Percentiles rank a stretch among this genome's conserved stretches.
These are phyloP conservation scores for Schizochytrium sp. DNA, from an alignment of 108 stramenopile species.

Conservation along the genomic window DNA sequence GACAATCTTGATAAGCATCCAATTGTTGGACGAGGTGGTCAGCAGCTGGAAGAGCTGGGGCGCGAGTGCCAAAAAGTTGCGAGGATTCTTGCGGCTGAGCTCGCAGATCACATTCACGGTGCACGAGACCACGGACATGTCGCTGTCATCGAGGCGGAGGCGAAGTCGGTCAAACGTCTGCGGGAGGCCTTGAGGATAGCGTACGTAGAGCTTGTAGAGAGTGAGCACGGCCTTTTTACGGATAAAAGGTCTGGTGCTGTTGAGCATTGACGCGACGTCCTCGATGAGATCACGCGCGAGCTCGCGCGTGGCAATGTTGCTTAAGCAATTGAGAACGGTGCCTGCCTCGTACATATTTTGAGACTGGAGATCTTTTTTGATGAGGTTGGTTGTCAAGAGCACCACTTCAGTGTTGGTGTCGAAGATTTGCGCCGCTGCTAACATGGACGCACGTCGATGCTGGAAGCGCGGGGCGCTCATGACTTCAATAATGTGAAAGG, in stretches of 20 bases:
- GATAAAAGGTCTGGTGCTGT: slow-evolving; percentile 79
- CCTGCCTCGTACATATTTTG: slow-evolving; percentile 84
- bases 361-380: slow-evolving; percentile 88
- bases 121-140: slow-evolving; percentile 82
- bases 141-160: slow-evolving; percentile 72
- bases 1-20: slow-evolving; percentile 99
- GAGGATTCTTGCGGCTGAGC: slow-evolving; percentile 88
- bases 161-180: slow-evolving; percentile 86
- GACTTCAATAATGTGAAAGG: slow-evolving; percentile 85
- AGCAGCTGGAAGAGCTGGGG: slow-evolving; percentile 92
- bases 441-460: slow-evolving; percentile 85
- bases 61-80: slow-evolving; percentile 90
- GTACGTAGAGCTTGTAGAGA: slow-evolving; percentile 89
- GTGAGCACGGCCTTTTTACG: slow-evolving; percentile 92
- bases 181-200: slow-evolving; percentile 97
- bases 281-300: slow-evolving; percentile 79
- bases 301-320: slow-evolving; percentile 92
- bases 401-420: slow-evolving; percentile 88
- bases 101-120: slow-evolving; percentile 98
- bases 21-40: slow-evolving; percentile 88
- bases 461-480: slow-evolving; percentile 86
- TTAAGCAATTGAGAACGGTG: slow-evolving; percentile 87
- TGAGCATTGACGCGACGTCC: slow-evolving; percentile 70
- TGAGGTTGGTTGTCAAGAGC: slow-evolving; percentile 85
- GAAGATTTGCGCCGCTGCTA: slow-evolving; percentile 87